Conservation (phyloP, 805 yeast genomes). For the Pichia cephalocereana region DNA sequence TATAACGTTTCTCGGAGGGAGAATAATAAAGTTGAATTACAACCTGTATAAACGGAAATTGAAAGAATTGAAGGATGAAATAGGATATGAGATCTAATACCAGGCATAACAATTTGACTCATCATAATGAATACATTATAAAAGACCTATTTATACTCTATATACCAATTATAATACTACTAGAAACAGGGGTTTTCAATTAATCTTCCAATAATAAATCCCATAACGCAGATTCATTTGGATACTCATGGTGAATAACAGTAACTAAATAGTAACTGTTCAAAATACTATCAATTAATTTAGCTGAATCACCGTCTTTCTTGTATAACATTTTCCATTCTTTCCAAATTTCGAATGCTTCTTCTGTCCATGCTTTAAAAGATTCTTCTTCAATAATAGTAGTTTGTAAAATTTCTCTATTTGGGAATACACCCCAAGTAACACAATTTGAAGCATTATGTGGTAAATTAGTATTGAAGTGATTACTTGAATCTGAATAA, state of each 20-base stretch:
- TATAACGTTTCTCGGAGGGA: constrained; percentile 23
- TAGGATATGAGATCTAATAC: neutral
- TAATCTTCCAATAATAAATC: constrained; percentile 35
- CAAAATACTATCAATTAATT: constrained; percentile 52
- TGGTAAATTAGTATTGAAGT: constrained; percentile 52
- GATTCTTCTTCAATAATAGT: constrained; percentile 90
- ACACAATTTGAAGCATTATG: constrained; percentile 63
- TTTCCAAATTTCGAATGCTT: constrained; percentile 81
- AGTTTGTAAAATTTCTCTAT: constrained; percentile 81
- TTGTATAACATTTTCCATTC: constrained; percentile 87
- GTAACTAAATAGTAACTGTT: constrained; percentile 70
- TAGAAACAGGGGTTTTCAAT: neutral
- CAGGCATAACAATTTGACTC: no score
- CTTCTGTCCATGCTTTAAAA: constrained; percentile 93
- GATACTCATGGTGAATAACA: constrained; percentile 77
- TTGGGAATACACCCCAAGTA: constrained; percentile 97
- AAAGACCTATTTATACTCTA: no score
- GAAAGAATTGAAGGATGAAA: constrained; percentile 24
- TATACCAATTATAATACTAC: no score
- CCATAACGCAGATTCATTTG: constrained; percentile 71
- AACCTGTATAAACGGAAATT: constrained; percentile 27
- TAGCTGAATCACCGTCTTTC: constrained; percentile 42
- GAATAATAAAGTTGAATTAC: constrained; percentile 19
- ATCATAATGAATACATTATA: no score
- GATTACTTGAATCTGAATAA: constrained; percentile 53